Conservation (phyloP, 2,329 filamentous ascomycete genomes). For the Colletotrichum sp. region DNA sequence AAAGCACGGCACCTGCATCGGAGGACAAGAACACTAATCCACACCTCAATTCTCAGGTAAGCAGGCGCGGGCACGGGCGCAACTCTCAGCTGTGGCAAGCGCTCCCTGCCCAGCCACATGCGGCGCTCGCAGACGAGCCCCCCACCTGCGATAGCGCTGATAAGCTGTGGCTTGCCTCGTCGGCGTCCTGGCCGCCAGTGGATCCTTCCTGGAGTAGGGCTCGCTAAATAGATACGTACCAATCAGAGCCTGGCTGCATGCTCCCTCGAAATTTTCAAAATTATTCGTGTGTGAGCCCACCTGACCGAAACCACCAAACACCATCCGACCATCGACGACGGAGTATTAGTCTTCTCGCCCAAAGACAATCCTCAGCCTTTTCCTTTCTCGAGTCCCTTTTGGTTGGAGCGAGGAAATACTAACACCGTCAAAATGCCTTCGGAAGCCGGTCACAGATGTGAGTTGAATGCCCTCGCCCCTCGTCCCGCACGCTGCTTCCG, state of each 20-base stretch:
- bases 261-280: neutral
- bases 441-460: constrained; percentile 87
- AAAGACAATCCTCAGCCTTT: constrained; percentile 47
- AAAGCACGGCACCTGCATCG: neutral
- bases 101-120: neutral
- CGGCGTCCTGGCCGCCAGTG: neutral
- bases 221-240: neutral
- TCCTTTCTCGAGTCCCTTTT: constrained; percentile 44
- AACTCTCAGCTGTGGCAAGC: neutral
- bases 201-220: neutral
- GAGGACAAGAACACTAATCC: neutral
- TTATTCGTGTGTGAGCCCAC: neutral
- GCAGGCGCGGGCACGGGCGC: neutral
- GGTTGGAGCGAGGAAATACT: constrained; percentile 51
- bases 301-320: neutral
- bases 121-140: neutral
- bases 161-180: neutral
- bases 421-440: constrained; percentile 79
- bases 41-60: neutral
- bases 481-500: neutral
- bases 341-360: constrained; percentile 26
- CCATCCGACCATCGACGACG: constrained; percentile 18
- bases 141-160: neutral
- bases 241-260: neutral
- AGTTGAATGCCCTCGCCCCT: constrained; percentile 49